Base-by-base conservation (phyloP, 2,329 filamentous ascomycete species). In the Aureobasidium sp. region DNA sequence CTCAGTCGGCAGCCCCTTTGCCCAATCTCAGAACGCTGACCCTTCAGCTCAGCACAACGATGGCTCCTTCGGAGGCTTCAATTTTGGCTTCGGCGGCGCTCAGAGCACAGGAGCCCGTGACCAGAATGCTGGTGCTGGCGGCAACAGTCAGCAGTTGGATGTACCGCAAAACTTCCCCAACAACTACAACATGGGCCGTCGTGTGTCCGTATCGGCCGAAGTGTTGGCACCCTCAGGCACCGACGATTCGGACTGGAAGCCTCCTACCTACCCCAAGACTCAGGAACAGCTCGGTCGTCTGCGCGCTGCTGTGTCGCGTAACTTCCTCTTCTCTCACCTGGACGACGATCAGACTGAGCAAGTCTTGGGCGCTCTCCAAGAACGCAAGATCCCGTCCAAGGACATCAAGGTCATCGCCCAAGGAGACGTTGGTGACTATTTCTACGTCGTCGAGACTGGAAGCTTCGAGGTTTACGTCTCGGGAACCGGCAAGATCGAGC, bases 121-220 rank as follows among this genome's bases (percentile, higher is more conserved):
- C 65, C 74, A 64, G 60, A 79, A 68, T 72, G 81, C 72, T 75
- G 74, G 68, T 73, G 62, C 68, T 35, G 72, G 71, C 64, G 67
- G 79, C 24, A 48, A 31, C 48, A 33, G 19, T 5, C 37, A 45
- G 14, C 39, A 44, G 24, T 80, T 81, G 62, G 83, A 84, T 64
- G 66, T 68, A 22, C 77, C 82, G 42, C 86, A 90, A 67, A 86
- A 85, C 68, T 90, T 96, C 71, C 94, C 94, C 61, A 88, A 85
- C 68, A 92, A 97, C 74, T 97, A 97, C 78, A 96, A 96, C 74
- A 87, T 96, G 76, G 89, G 85, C 69, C 89, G 94, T 66, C 90
- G 94, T 69, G 97, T 92, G 42, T 97, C 94, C 3, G 94, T 99
- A 59, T 97, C 94, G 44, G 94, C 94, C 56, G 94, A 99, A 77